These are phyloP conservation scores for Tetraselmis chui DNA, from an alignment of 139 green algal genomes.

Conservation along the genomic window DNA sequence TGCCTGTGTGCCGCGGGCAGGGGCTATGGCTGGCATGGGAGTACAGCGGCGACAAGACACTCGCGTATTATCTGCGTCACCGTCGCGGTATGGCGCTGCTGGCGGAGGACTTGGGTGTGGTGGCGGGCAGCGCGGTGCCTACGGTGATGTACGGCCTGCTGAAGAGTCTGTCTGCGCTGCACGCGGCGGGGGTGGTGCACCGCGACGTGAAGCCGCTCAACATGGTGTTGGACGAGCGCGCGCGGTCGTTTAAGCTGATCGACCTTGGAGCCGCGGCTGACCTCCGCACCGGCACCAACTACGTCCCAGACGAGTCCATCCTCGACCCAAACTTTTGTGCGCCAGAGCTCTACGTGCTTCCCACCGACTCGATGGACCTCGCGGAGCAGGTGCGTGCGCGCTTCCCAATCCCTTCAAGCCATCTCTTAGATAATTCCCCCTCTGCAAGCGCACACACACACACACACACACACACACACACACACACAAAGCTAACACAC, in stretches of 20 bases:
- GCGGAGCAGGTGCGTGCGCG: neutral
- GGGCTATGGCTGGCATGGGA: constrained; percentile 54
- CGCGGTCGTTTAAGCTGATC: constrained; percentile 60
- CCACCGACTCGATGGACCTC: neutral
- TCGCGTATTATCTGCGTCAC: constrained; percentile 58
- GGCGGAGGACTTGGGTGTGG: constrained; percentile 50
- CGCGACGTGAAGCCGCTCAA: constrained; percentile 88
- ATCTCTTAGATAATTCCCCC: no score
- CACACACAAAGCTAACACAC: no score
- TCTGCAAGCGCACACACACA: no score
- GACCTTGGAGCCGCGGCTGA: constrained; percentile 69
- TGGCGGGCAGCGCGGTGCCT: constrained; percentile 43
- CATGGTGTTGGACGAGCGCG: constrained; percentile 68
- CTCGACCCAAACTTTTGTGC: constrained; percentile 82
- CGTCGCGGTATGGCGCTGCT: constrained; percentile 58
- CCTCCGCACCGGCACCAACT: constrained; percentile 85
- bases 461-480: no score
- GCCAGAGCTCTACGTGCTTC: constrained; percentile 51
- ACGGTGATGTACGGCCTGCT: constrained; percentile 74
- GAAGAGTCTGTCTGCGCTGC: constrained; percentile 58
- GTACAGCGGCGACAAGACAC: constrained; percentile 67
- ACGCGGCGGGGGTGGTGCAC: constrained; percentile 80
- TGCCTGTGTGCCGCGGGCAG: neutral
- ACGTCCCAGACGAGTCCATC: constrained; percentile 77
- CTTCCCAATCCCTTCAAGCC: no score